Evolutionary conservation across 2,329 filamentous ascomycete species (phyloP).

Genomic region (Neurospora sp.): DNA sequence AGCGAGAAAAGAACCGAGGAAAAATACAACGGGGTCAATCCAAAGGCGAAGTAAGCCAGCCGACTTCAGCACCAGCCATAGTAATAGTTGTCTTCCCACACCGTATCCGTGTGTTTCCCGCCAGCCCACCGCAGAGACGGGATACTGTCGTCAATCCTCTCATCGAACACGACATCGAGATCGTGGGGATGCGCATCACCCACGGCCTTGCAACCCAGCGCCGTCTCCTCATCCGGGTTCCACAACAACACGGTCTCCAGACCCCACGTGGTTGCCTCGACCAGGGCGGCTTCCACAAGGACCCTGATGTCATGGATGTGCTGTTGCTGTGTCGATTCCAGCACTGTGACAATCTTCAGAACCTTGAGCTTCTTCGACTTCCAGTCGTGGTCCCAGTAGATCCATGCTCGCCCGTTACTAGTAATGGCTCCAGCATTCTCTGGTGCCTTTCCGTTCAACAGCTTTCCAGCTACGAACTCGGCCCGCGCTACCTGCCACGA

Average conservation of each 20-base stretch:
- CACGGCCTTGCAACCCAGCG: constrained; percentile 20
- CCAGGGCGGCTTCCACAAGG: constrained; percentile 24
- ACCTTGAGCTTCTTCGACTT: constrained; percentile 21
- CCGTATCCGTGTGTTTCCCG: constrained; percentile 17
- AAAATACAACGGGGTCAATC: neutral
- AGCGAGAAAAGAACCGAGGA: neutral
- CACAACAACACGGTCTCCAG: constrained; percentile 26
- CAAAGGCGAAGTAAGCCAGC: neutral
- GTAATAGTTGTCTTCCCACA: constrained; percentile 24
- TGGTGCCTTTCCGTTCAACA: constrained; percentile 12
- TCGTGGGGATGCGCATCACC: constrained; percentile 28
- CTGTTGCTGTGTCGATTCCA: constrained; percentile 6
- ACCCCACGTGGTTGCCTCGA: constrained; percentile 23
- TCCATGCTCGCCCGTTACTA: constrained; percentile 19
- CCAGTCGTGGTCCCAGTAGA: constrained; percentile 28
- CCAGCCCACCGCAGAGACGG: constrained; percentile 27
- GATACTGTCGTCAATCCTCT: constrained; percentile 22
- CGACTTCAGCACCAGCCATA: constrained; percentile 20
- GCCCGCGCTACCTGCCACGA: constrained; percentile 25
- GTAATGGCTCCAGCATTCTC: constrained; percentile 18
- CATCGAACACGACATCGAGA: constrained; percentile 21
- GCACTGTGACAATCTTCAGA: constrained; percentile 16
- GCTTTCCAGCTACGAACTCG: constrained; percentile 17
- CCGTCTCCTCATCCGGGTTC: constrained; percentile 25
- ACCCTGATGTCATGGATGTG: constrained; percentile 17